Conservation (phyloP, 768 basidiomycete genomes). For the Tylopilus balloui region DNA sequence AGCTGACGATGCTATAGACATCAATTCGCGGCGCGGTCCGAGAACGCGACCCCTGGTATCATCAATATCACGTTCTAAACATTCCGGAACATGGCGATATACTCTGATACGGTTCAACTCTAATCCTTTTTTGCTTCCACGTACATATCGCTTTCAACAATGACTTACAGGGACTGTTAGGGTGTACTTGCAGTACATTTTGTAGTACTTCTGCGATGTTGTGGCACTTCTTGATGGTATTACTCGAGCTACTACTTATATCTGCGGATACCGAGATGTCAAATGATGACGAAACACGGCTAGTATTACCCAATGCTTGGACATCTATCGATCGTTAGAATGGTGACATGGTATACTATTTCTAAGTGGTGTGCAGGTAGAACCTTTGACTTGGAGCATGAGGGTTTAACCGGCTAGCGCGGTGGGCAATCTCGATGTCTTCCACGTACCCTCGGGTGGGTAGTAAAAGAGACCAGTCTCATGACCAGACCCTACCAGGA, state of each 20-base stretch:
- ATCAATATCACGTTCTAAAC: conserved; percentile 21
- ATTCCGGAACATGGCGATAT: conserved; percentile 1
- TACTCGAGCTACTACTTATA: conserved; percentile 1
- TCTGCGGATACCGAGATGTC: conserved; percentile 8
- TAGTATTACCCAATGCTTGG: background rate
- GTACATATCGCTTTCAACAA: conserved; percentile 2
- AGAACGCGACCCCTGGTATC: conserved; percentile 3
- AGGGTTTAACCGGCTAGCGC: background rate
- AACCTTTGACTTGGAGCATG: too few species aligned
- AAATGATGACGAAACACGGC: background rate
- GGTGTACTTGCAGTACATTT: conserved; percentile 5
- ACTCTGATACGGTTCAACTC: background rate
- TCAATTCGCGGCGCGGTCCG: conserved; percentile 1
- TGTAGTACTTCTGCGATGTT: conserved; percentile 13
- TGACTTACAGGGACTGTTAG: conserved; percentile 17
- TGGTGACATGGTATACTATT: background rate
- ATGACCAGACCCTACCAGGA: background rate
- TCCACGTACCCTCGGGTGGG: background rate
- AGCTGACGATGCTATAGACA: conserved; percentile 19
- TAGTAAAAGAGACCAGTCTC: background rate
- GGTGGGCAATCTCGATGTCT: background rate
- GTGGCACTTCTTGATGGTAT: conserved; percentile 12
- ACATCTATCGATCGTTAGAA: background rate
- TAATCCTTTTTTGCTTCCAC: background rate
- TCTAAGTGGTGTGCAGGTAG: background rate